Evolutionary conservation across 352 stramenopile species (phyloP), one percentile per base, ranked within the genome.

Genomic region (Phytophthora capsici): DNA sequence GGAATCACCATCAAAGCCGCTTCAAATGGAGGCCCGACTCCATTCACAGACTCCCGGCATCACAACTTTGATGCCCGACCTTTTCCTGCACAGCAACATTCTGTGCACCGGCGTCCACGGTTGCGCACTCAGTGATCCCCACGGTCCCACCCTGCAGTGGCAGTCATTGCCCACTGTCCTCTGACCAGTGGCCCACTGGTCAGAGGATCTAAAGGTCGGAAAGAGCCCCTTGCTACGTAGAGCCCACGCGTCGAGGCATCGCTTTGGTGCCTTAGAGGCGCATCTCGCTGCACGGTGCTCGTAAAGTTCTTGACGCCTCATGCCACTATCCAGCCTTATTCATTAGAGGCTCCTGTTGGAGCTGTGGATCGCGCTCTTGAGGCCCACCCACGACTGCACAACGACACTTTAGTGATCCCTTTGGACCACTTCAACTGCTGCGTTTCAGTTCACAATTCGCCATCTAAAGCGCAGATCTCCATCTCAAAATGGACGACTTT

Each of bases 401-500:
- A 58, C 48, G 28, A 32, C 26, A 45, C 22, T 20, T n/a, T 48
- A 41, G 22, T 53, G 57, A 58, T 37, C 53, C 47, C 57, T 58
- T 58, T 13, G 23, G 16, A 16, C 20, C 20, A 40, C 37, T 58
- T 47, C 47, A 58, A 36, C 12, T 51, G 16, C n/a, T 17, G 17
- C 20, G 25, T 6, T 28, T 59, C 66, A 74, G 66, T 71, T 50
- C n/a, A 4, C 28, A 48, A 74, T 74, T 71, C 44, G 5, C 28
- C 48, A 4, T 16, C 45, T 26, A 10, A 26, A 16, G 45, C 60
- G 23, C 59, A 63, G 20, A 41, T 20, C 14, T 46, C 19, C 28
- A 19, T 22, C 7, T 7, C 17, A 32, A 50, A 13, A 70, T 71
- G 60, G 50, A 59, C 43, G 43, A 62, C 52, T 53, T 66, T 22